Base-by-base conservation (phyloP, 2,329 filamentous ascomycete genomes). In the Lecanosticta acicola region DNA sequence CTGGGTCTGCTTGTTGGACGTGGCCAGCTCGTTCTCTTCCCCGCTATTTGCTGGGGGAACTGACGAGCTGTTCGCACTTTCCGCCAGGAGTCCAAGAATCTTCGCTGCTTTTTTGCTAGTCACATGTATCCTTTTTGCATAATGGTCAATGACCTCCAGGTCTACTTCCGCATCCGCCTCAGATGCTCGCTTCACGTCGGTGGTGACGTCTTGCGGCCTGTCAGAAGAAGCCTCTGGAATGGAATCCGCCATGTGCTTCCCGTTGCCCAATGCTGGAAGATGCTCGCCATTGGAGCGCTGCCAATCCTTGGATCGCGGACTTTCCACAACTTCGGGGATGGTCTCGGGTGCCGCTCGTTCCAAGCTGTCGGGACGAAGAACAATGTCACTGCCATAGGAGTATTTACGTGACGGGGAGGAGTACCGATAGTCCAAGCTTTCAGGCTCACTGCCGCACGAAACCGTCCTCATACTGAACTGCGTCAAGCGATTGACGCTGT, bases 61-160 rank as follows among this genome's bases (percentile, higher is more conserved):
- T n/a, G n/a, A n/a, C n/a, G n/a, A n/a, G n/a, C n/a, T n/a, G n/a
- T n/a, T n/a, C n/a, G n/a, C n/a, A n/a, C n/a, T n/a, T n/a, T n/a
- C n/a, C n/a, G n/a, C 37, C 29, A 56, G 29, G 5, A 60, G 44
- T 7, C 56, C 59, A 26, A 62, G 56, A 24, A 61, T 45, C 36
- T 56, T 55, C 3, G 58, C 60, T 10, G 58, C 57, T 41, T 60
- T 61, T 16, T 50, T 51, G 24, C 56, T 57, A 20, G 58, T 56
- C 24, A 57, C 53, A 26, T 47, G 51, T 18, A 55, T 51, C 36
- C 46, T 48, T 14, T 49, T 48, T 3, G 48, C 49, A 20, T 42
- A 32, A 9, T 38, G 46, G 19, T 37, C 40, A 11, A 53, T 37
- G 5, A 37, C 8, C 4, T 37, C 35, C 35, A 37, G 18, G 8